Conservation (phyloP, 176 grass and related monocot genomes). For the Phoenix dactylifera region DNA sequence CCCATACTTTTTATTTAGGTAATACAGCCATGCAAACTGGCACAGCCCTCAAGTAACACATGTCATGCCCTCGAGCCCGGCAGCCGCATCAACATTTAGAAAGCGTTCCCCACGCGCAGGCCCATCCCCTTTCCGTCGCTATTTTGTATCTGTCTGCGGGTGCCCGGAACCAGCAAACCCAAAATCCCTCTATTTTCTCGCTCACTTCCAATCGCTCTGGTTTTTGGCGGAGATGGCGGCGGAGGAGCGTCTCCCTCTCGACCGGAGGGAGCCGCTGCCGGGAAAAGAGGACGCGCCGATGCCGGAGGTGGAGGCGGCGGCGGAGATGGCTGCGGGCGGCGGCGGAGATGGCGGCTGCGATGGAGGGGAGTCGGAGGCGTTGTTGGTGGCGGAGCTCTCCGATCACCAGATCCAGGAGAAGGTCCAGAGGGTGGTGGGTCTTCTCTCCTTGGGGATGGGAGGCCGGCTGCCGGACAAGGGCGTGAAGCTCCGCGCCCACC, state of each 20-base stretch:
- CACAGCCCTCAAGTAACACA: too few relatives aligned
- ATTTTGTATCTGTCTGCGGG: too few relatives aligned
- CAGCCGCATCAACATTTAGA: too few relatives aligned
- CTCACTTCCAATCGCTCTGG: too few relatives aligned
- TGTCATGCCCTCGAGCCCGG: too few relatives aligned
- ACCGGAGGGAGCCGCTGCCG: background rate
- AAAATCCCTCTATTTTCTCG: too few relatives aligned
- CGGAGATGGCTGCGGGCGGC: background rate
- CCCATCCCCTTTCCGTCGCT: too few relatives aligned
- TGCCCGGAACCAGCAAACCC: too few relatives aligned
- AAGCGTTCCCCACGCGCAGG: too few relatives aligned
- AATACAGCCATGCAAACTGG: too few relatives aligned
- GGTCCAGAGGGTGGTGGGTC: background rate
- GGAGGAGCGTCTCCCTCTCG: constrained; percentile 4
- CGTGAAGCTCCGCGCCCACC: background rate
- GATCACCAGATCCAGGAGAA: constrained; percentile 19
- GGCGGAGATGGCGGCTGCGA: background rate
- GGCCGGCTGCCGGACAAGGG: constrained; percentile 23
- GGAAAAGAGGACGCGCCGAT: background rate
- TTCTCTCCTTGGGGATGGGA: background rate
- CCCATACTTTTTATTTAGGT: too few relatives aligned
- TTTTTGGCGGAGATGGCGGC: background rate
- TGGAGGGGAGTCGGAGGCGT: background rate
- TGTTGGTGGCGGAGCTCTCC: background rate
- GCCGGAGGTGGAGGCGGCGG: background rate